Percentiles rank a stretch among this genome's conserved stretches.
These are phyloP conservation scores for Whalleya microplaca DNA, from an alignment of 2,329 filamentous ascomycete species.

Conservation along the genomic window DNA sequence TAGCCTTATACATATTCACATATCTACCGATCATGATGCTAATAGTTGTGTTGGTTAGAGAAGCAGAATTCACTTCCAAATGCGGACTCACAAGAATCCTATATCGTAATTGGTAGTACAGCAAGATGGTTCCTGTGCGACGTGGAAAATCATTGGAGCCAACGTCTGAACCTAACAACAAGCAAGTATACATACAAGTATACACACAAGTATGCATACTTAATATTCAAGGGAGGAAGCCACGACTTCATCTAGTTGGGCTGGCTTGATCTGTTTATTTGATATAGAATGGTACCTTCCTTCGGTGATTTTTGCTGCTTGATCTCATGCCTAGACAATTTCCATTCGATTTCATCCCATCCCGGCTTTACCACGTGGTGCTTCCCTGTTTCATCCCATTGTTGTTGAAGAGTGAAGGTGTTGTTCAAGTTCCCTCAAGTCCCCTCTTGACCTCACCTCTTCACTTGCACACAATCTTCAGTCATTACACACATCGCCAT, in stretches of 20 bases:
- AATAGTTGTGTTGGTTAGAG: not conserved
- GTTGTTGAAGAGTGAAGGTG: too few relatives aligned
- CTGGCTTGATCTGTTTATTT: not conserved
- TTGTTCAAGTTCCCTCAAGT: too few relatives aligned
- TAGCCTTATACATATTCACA: not conserved
- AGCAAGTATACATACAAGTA: not conserved
- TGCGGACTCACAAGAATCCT: not conserved
- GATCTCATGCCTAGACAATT: too few relatives aligned
- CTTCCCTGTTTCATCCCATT: constrained; percentile 6
- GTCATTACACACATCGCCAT: not conserved
- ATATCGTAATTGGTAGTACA: not conserved
- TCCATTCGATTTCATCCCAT: not conserved
- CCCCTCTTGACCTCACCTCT: not conserved
- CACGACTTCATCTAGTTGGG: not conserved
- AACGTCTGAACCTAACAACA: not conserved
- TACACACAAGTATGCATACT: not conserved
- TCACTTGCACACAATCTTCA: not conserved
- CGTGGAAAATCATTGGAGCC: not conserved
- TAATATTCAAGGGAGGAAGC: not conserved
- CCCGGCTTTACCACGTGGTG: not conserved
- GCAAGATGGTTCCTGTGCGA: not conserved
- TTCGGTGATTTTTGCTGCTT: not conserved
- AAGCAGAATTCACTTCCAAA: not conserved
- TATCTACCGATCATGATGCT: not conserved
- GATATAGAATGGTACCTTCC: not conserved